A percentile compares a stretch with the other conserved stretches of the same genome.
Evolutionary conservation across 2,329 filamentous ascomycete genomes (phyloP).

Genomic region (Curvularia verruculosa): DNA sequence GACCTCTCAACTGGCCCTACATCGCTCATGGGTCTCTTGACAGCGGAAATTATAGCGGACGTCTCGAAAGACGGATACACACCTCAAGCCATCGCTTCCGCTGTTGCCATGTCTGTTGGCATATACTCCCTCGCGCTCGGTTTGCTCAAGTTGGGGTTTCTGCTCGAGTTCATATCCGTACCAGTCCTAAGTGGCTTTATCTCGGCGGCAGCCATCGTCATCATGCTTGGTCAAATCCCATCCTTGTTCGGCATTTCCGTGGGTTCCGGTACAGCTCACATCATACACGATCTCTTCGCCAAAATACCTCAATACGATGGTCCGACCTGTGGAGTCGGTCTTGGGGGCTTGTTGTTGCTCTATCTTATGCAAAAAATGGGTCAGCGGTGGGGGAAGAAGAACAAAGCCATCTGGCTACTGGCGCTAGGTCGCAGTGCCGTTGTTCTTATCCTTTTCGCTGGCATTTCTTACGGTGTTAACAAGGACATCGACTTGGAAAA

Average conservation of each 20-base stretch:
- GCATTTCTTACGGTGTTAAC: constrained; percentile 69
- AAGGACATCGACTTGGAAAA: constrained; percentile 44
- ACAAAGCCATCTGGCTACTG: constrained; percentile 64
- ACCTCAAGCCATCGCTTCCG: constrained; percentile 63
- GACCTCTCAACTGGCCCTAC: constrained; percentile 73
- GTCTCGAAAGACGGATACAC: constrained; percentile 58
- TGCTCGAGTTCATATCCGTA: constrained; percentile 69
- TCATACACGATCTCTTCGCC: constrained; percentile 65
- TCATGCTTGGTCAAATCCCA: constrained; percentile 68
- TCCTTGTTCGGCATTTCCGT: constrained; percentile 63
- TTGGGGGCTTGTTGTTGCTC: constrained; percentile 63
- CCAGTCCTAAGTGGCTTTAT: constrained; percentile 70
- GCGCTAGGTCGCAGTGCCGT: constrained; percentile 67
- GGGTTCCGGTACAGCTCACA: constrained; percentile 60
- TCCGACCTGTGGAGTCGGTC: constrained; percentile 64
- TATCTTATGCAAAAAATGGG: constrained; percentile 64
- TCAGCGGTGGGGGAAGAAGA: constrained; percentile 64
- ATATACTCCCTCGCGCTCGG: constrained; percentile 65
- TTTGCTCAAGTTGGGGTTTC: constrained; percentile 67
- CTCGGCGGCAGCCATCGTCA: constrained; percentile 69
- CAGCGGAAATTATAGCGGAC: constrained; percentile 64
- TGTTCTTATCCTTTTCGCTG: constrained; percentile 65
- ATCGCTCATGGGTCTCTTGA: constrained; percentile 68
- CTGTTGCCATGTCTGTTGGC: constrained; percentile 68
- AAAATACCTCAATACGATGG: constrained; percentile 64